Evolutionary conservation across 768 basidiomycete genomes (phyloP).

Genomic region (Panaeolus cyanescens): DNA sequence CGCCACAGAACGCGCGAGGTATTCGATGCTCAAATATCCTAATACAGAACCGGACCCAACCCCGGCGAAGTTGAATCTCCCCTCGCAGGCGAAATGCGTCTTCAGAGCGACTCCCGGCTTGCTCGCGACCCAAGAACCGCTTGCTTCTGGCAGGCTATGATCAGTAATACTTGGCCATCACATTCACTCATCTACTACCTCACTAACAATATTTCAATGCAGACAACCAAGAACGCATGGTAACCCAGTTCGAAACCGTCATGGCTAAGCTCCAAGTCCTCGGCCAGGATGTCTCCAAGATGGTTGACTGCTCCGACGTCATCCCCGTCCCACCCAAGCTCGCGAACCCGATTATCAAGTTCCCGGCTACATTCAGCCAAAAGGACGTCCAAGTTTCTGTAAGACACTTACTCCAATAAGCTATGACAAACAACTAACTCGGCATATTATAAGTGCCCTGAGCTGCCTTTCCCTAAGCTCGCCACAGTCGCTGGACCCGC

Average conservation of each 20-base stretch:
- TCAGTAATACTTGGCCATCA: background rate
- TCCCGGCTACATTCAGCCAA: background rate
- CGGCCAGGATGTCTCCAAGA: conserved; percentile 25
- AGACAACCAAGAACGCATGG: conserved; percentile 16
- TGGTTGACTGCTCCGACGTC: conserved; percentile 41
- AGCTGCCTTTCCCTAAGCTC: background rate
- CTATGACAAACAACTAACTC: background rate
- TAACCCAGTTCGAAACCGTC: conserved; percentile 25
- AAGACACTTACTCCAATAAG: background rate
- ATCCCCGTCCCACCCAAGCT: background rate
- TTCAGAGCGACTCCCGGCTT: conserved; percentile 35
- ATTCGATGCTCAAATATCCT: conserved; percentile 3
- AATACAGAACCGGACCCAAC: conserved; percentile 2
- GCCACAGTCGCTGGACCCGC: background rate
- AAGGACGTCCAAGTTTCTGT: background rate
- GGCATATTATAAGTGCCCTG: background rate
- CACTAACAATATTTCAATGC: conserved; percentile 13
- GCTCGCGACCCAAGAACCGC: conserved; percentile 14
- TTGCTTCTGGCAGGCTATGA: conserved; percentile 18
- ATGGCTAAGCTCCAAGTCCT: conserved; percentile 36
- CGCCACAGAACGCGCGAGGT: background rate
- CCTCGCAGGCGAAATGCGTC: conserved; percentile 38
- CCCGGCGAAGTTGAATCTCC: conserved; percentile 35
- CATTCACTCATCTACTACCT: background rate
- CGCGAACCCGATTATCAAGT: background rate